Conservation (phyloP, 1,139 yeast genomes). For the Williopsis jadinii region DNA sequence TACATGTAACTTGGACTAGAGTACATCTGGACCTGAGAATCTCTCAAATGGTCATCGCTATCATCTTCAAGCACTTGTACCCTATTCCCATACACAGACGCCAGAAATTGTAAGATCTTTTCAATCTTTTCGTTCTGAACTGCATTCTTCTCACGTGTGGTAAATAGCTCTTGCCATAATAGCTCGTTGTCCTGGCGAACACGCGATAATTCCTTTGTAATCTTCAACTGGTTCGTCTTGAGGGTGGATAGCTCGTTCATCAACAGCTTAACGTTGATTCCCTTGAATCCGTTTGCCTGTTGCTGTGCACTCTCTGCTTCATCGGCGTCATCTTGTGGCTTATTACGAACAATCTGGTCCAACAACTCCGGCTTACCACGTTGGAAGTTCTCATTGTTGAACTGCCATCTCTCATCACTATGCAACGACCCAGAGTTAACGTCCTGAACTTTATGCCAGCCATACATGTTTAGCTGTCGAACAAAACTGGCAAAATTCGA, state of each 20-base stretch:
- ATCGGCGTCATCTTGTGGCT: slow-evolving; percentile 37
- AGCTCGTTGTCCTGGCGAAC: slow-evolving; percentile 83
- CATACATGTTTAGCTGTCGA: slow-evolving; percentile 94
- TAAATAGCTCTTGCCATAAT: slow-evolving; percentile 82
- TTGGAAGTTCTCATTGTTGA: slow-evolving; percentile 79
- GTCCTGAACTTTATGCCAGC: slow-evolving; percentile 84
- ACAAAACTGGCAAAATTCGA: slow-evolving; percentile 93
- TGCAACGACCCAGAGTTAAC: slow-evolving; percentile 47
- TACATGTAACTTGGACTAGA: background rate
- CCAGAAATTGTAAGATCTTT: slow-evolving; percentile 78
- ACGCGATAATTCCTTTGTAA: slow-evolving; percentile 76
- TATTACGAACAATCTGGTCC: slow-evolving; percentile 75
- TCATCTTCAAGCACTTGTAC: slow-evolving; percentile 19
- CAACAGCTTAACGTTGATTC: slow-evolving; percentile 43
- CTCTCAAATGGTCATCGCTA: background rate
- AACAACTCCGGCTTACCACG: slow-evolving; percentile 61
- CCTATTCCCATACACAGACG: slow-evolving; percentile 63
- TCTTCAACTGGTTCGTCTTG: slow-evolving; percentile 69
- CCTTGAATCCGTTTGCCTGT: background rate
- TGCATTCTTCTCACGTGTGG: slow-evolving; percentile 78
- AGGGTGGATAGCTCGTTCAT: slow-evolving; percentile 70
- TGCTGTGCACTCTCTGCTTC: slow-evolving; percentile 27
- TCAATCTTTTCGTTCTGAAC: slow-evolving; percentile 85
- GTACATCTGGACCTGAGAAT: background rate
- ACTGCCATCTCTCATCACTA: slow-evolving; percentile 90